Conservation (phyloP, 208 protist genomes). For the Strigomonas culicis region DNA sequence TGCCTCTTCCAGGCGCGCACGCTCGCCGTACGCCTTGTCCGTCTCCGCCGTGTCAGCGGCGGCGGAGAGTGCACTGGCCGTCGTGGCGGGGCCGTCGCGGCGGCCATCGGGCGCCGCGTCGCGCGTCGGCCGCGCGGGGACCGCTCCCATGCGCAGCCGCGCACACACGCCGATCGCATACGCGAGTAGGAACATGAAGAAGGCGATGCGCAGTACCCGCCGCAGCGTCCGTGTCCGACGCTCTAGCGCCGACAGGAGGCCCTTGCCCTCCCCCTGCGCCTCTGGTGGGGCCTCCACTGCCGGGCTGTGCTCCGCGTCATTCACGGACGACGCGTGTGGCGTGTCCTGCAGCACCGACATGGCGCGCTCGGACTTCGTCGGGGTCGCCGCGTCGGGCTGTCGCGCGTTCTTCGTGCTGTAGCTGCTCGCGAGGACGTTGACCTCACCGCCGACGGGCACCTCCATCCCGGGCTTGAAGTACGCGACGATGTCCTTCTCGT, state of each 20-base stretch:
- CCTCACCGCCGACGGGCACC: conserved; percentile 28
- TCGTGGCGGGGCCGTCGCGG: too few relatives aligned
- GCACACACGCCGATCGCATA: neutral
- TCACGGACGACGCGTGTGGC: neutral
- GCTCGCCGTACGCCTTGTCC: too few relatives aligned
- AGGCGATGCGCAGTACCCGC: neutral
- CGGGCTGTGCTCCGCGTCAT: neutral
- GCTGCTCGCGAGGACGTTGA: conserved; percentile 36
- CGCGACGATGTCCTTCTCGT: conserved; percentile 41
- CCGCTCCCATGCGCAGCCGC: neutral
- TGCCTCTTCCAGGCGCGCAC: too few relatives aligned
- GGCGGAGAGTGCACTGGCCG: too few relatives aligned
- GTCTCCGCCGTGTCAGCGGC: too few relatives aligned
- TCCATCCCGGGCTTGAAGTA: conserved; percentile 29
- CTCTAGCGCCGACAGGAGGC: neutral
- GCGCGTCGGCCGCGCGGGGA: too few relatives aligned
- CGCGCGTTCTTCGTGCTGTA: conserved; percentile 25
- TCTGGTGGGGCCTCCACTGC: neutral
- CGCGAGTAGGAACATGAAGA: neutral
- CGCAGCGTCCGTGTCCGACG: neutral
- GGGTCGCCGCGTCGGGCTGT: neutral
- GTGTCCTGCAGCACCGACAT: neutral
- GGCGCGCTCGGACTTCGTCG: neutral
- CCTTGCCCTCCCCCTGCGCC: neutral
- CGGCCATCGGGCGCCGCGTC: too few relatives aligned